Evolutionary conservation across 805 yeast species (phyloP), one percentile per base, ranked within the genome.

Genomic region (Saturnispora kantuleensis): DNA sequence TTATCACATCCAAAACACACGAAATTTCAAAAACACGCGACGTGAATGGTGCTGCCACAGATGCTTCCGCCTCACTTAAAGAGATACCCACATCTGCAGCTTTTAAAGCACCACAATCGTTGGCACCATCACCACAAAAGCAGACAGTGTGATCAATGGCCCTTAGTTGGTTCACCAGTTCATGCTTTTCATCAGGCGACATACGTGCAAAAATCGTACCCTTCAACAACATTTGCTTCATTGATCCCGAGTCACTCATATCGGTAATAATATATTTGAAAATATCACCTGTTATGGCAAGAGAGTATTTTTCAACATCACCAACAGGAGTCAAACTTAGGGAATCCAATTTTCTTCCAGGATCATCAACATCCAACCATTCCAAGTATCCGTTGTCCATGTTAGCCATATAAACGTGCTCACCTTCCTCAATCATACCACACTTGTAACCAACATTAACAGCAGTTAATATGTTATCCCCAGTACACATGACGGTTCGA

Each of bases 121-220:
- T 93, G 5, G 99, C 99, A 52, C 99, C 99, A 66, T 93, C 99
- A 32, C 99, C 99, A 65, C 97, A 93, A 63, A 93, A 93, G 2
- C 97, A 96, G 39, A 87, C 95, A 0, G 95, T 86, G 59, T 90
- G 90, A 56, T 89, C 96, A 16, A 93, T 58, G 17, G 69, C 72
- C 60, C 88, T 96, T 11, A 93, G 66, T 58, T 83, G 86, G 55
- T 84, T 89, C 31, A 93, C 96, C 39, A 93, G 69, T 63, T 93
- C 98, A 61, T 93, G 96, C 58, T 93, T 93, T 62, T 93, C 99
- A 63, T 94, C 98, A 0, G 99, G 99, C 0, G 97, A 89, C 99
- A 93, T 93, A 51, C 99, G 72, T 0, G 99, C 97, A 66, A 81
- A 93, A 4, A 93, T 76, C 38, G 79, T 75, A 47, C 88, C 79